Conservation (phyloP, 495 filamentous ascomycete species). For the Neurospora discreta region DNA sequence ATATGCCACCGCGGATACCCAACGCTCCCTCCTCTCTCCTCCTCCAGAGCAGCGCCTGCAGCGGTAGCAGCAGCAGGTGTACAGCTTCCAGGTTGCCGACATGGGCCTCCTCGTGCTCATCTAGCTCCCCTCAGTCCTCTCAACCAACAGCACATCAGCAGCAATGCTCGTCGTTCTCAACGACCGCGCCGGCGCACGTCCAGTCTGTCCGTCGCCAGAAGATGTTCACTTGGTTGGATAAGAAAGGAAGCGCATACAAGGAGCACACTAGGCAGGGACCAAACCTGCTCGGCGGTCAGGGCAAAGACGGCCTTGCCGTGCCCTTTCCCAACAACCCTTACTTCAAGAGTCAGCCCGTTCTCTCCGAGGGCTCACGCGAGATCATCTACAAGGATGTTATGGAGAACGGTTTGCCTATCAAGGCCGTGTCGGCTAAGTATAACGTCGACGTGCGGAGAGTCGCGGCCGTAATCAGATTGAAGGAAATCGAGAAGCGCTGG, state of each 20-base stretch:
- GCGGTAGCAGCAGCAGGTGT: constrained; percentile 8
- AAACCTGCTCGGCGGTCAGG: constrained; percentile 4
- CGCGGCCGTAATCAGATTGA: constrained; percentile 78
- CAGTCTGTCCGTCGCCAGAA: constrained; percentile 9
- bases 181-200: constrained; percentile 6
- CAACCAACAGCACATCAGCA: constrained; percentile 1
- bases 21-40: background rate
- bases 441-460: constrained; percentile 79
- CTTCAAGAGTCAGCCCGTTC: constrained; percentile 62
- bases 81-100: background rate
- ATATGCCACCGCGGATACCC: constrained; percentile 22
- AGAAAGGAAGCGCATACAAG: background rate
- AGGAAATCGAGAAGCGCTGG: constrained; percentile 76
- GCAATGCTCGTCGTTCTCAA: constrained; percentile 13
- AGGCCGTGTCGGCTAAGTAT: constrained; percentile 65
- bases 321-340: constrained; percentile 69
- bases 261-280: background rate
- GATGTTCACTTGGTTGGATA: constrained; percentile 10
- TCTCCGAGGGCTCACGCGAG: constrained; percentile 66
- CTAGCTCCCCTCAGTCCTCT: background rate
- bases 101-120: background rate
- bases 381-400: constrained; percentile 62
- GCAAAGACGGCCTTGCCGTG: background rate
- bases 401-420: constrained; percentile 52
- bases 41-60: background rate